A percentile compares a stretch with the other conserved stretches of the same genome.
phyloP scores from a whole-genome alignment of 2,329 filamentous ascomycete species.

The Emergomyces pasteurianus region DNA sequence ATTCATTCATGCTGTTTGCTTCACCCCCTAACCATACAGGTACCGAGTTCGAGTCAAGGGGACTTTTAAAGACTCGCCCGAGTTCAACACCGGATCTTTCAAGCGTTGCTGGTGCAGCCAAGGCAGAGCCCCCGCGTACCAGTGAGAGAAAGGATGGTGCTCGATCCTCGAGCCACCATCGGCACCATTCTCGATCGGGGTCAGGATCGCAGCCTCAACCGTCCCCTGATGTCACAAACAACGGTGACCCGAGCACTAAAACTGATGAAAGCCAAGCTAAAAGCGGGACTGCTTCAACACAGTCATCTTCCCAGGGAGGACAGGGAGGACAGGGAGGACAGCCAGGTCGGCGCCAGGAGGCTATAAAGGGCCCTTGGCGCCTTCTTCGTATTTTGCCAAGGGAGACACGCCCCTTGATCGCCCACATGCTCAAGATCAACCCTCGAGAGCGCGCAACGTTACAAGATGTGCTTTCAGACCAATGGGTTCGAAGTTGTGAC shows the following conservation, averaged over 20 bases:
- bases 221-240: not conserved
- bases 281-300: slow-evolving; percentile 2
- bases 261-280: not conserved
- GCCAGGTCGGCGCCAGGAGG: slow-evolving; percentile 43
- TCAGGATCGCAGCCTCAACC: not conserved
- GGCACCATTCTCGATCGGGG: not conserved
- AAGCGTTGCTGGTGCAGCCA: slow-evolving; percentile 10
- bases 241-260: not conserved
- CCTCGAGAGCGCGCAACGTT: slow-evolving; percentile 73
- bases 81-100: slow-evolving; percentile 28
- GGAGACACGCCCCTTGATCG: slow-evolving; percentile 80
- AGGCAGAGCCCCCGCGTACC: not conserved
- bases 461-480: slow-evolving; percentile 73
- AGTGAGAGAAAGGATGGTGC: slow-evolving; percentile 8
- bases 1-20: slow-evolving; percentile 88
- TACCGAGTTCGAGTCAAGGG: slow-evolving; percentile 30
- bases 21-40: slow-evolving; percentile 64
- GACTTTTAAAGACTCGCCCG: slow-evolving; percentile 18
- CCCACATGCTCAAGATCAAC: slow-evolving; percentile 83
- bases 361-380: slow-evolving; percentile 87
- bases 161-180: not conserved
- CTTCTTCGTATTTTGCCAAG: slow-evolving; percentile 75
- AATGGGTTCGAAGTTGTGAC: slow-evolving; percentile 75
- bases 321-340: slow-evolving; percentile 3
- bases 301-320: slow-evolving; percentile 10